Evolutionary conservation across 768 basidiomycete genomes (phyloP).

Genomic region (Termitomyces sp.): DNA sequence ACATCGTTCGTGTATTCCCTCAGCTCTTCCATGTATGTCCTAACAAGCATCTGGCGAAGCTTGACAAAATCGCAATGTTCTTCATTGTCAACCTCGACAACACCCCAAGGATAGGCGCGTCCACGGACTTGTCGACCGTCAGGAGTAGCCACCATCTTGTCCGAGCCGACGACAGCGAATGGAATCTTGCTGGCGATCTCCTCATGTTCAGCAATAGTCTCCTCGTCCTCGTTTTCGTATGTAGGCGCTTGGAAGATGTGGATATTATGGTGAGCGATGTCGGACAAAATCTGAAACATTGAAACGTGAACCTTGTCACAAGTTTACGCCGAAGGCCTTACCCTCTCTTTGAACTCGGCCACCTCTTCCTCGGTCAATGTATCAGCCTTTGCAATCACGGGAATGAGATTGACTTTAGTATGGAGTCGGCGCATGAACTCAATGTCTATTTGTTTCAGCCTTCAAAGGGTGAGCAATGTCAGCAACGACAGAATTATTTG

Average conservation of each 20-base stretch:
- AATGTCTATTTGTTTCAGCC: conserved; percentile 96
- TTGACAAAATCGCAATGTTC: conserved; percentile 99
- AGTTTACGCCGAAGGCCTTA: conserved; percentile 28
- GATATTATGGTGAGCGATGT: conserved; percentile 94
- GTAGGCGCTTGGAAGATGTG: conserved; percentile 97
- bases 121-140: conserved; percentile 94
- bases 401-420: conserved; percentile 97
- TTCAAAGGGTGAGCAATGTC: conserved; percentile 23
- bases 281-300: conserved; percentile 70
- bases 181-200: conserved; percentile 98
- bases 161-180: conserved; percentile 96
- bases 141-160: conserved; percentile 71
- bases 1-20: conserved; percentile 95
- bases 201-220: conserved; percentile 94
- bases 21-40: conserved; percentile 99
- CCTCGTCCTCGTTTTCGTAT: conserved; percentile 98
- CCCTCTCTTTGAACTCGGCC: conserved; percentile 86
- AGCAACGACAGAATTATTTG: conserved; percentile 1
- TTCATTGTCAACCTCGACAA: conserved; percentile 99
- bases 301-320: conserved; percentile 3
- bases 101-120: conserved; percentile 96
- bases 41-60: conserved; percentile 97
- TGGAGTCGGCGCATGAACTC: conserved; percentile 99
- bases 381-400: conserved; percentile 97
- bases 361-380: conserved; percentile 97